Base-by-base conservation (phyloP, 352 stramenopile species). In the Phytophthora idaei region DNA sequence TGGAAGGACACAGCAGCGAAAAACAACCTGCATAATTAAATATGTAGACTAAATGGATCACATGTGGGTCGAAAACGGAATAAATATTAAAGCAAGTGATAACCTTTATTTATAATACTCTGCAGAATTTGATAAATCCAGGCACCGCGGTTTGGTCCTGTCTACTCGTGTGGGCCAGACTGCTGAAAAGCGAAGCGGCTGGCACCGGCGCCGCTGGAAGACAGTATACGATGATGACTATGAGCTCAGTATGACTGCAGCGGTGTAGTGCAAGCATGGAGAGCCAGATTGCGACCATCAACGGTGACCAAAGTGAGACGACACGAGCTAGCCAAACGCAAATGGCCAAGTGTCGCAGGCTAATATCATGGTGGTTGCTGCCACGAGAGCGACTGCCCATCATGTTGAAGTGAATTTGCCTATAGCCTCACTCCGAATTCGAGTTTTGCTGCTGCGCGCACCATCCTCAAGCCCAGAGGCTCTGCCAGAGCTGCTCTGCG, bases 361-460 rank as follows among this genome's bases (percentile, higher is more conserved):
- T 2, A 34, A 39, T 39, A 9, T 39, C 34, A 21, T 21, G 21
- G 21, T 21, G 34, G 34, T 7, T 14, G 34, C 15, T 39, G 34
- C 12, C 21, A 21, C 21, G 21, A 21, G 3, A 28, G 9, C 31
- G 34, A 41, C 15, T 21, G 28, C 47, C 6, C 37, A 41, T 57
- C 51, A 55, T 45, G 42, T 67, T 67, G 60, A 62, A 67, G 52
- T 67, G 14, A 45, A 45, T 1, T 25, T 62, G 52, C 60, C 50
- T 61, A 1, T 21, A 1, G 21, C 21, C 31, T 9, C 31, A 36
- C 31, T 36, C 31, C 31, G 31, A 36, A 36, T 5, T 36, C 7
- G 4, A 36, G 7, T 58, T 44, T 53, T 50, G 27, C 53, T 7
- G 54, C 17, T 61, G 34, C 31, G 7, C 31, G 31, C 7, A 34